phyloP scores from a whole-genome alignment of 169 alveolate species.

The Eimeria falciformis region DNA sequence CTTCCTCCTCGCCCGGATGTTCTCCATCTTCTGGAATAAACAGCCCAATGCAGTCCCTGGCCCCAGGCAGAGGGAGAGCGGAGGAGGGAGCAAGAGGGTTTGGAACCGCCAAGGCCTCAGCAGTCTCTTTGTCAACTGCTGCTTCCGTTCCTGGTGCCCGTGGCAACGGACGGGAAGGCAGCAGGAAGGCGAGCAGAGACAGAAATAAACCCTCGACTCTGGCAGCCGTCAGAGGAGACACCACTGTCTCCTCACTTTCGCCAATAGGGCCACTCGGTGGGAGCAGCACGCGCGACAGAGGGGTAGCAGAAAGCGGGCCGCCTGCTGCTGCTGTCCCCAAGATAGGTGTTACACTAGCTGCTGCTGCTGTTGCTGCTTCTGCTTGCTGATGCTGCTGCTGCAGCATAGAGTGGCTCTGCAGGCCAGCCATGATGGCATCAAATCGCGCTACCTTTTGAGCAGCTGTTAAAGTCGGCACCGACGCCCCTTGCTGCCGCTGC shows the following conservation, averaged over 20 bases:
- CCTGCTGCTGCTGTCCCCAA: constrained; percentile 28
- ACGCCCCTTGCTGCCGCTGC: background rate
- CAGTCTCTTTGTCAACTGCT: background rate
- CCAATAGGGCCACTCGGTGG: background rate
- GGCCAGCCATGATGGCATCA: constrained; percentile 30
- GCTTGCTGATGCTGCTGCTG: constrained; percentile 25
- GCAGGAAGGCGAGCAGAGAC: background rate
- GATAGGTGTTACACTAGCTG: background rate
- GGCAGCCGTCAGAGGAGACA: constrained; percentile 46
- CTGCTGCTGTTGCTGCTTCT: constrained; percentile 49
- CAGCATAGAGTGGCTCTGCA: background rate
- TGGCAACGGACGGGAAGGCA: constrained; percentile 44
- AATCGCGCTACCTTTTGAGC: constrained; percentile 1
- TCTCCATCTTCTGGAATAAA: background rate
- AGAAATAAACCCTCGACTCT: background rate
- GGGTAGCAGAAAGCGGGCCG: background rate
- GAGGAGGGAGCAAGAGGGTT: background rate
- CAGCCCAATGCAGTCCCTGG: constrained; percentile 1
- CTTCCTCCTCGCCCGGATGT: constrained; percentile 28
- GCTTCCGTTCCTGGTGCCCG: background rate
- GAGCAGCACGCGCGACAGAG: constrained; percentile 1
- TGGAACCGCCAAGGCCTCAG: background rate
- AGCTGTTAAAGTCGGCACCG: background rate
- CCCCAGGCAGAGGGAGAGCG: constrained; percentile 40
- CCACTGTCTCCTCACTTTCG: background rate